phyloP scores from a whole-genome alignment of 805 yeast genomes.

The Candida easanensis region DNA sequence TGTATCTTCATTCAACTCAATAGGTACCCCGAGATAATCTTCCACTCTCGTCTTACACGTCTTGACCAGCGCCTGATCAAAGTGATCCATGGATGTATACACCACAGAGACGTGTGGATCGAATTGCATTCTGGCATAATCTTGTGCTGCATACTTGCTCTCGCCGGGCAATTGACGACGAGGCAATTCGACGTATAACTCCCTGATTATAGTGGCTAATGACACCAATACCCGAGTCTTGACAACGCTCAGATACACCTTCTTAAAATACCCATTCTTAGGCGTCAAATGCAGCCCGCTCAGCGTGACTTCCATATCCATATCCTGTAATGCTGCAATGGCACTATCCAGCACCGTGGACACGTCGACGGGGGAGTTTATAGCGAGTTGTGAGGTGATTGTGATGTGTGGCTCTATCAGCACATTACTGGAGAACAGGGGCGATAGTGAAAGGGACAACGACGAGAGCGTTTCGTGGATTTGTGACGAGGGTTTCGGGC shows the following conservation, averaged over 20 bases:
- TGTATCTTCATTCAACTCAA: slow-evolving; percentile 11
- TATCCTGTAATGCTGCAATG: slow-evolving; percentile 45
- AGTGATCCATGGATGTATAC: slow-evolving; percentile 62
- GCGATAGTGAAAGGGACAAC: slow-evolving; percentile 60
- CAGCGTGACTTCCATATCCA: slow-evolving; percentile 15
- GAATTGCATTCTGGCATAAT: slow-evolving; percentile 56
- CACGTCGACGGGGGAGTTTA: slow-evolving; percentile 53
- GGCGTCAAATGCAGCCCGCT: slow-evolving; percentile 17
- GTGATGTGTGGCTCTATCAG: slow-evolving; percentile 75
- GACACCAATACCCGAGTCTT: slow-evolving; percentile 30
- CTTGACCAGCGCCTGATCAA: slow-evolving; percentile 62
- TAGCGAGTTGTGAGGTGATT: slow-evolving; percentile 56
- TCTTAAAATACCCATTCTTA: slow-evolving; percentile 24
- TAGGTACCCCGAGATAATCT: slow-evolving; percentile 50
- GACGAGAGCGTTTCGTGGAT: slow-evolving; percentile 55
- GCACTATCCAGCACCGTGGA: slow-evolving; percentile 56
- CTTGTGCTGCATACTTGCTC: slow-evolving; percentile 44
- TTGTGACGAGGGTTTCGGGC: slow-evolving; percentile 56
- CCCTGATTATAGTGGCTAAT: slow-evolving; percentile 47
- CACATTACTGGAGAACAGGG: slow-evolving; percentile 66
- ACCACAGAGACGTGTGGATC: slow-evolving; percentile 74
- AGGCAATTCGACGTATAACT: slow-evolving; percentile 51
- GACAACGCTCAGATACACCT: slow-evolving; percentile 20
- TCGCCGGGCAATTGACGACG: slow-evolving; percentile 25
- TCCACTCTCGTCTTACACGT: slow-evolving; percentile 63